Evolutionary conservation across 1,284 basidiomycete species (phyloP).

Genomic region (Apiotrichum domesticum): DNA sequence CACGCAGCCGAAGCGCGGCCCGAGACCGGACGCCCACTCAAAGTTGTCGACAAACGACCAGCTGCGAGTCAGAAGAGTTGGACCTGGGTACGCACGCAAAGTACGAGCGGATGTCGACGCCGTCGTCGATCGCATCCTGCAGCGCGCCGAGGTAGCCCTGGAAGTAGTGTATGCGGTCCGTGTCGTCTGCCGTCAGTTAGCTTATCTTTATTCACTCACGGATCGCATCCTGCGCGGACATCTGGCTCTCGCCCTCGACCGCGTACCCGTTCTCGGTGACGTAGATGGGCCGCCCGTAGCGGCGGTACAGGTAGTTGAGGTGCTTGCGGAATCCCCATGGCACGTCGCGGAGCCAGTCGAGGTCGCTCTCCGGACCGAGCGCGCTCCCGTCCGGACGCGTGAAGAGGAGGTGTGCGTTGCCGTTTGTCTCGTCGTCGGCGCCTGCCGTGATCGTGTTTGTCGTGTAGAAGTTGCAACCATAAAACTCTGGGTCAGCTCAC

Average conservation of each 20-base stretch:
- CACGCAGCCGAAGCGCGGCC: constrained; percentile 36
- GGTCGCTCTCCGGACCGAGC: constrained; percentile 58
- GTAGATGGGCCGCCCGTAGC: constrained; percentile 63
- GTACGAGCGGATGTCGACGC: constrained; percentile 61
- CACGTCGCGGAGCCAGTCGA: constrained; percentile 39
- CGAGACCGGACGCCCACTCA: constrained; percentile 53
- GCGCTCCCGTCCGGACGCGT: constrained; percentile 53
- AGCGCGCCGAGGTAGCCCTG: constrained; percentile 58
- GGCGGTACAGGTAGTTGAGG: constrained; percentile 62
- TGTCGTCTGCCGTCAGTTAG: constrained; percentile 44
- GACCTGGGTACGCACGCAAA: constrained; percentile 48
- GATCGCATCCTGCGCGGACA: constrained; percentile 53
- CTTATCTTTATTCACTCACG: neutral
- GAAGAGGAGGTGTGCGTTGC: constrained; percentile 48
- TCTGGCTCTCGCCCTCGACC: constrained; percentile 59
- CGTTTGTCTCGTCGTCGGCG: constrained; percentile 55
- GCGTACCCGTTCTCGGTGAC: constrained; percentile 69
- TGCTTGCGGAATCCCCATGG: constrained; percentile 49
- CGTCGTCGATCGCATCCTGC: constrained; percentile 57
- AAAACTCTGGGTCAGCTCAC: constrained; percentile 20
- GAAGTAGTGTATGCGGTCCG: constrained; percentile 63
- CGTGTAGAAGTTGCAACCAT: constrained; percentile 55
- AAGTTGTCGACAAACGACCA: constrained; percentile 57
- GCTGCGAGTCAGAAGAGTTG: too few relatives aligned
- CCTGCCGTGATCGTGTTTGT: constrained; percentile 57